phyloP scores from a whole-genome alignment of 352 stramenopile genomes.

The Peronospora farinosa region DNA sequence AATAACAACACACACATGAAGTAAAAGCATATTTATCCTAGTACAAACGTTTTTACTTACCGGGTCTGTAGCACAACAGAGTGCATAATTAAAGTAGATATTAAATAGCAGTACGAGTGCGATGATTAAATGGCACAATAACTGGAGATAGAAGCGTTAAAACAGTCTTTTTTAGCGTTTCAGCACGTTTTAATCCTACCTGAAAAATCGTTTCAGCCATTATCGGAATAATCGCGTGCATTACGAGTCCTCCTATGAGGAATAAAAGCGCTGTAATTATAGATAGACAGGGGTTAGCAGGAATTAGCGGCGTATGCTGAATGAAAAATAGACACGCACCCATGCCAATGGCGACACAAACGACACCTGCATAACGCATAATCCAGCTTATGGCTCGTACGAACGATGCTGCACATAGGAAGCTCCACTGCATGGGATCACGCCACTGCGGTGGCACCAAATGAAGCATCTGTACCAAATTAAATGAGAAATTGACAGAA shows the following conservation, averaged over 20 bases:
- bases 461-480: too few species aligned
- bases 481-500: too few species aligned
- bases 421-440: conserved; percentile 46
- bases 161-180: neutral
- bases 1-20: conserved; percentile 4
- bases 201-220: conserved; percentile 34
- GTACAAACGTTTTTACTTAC: conserved; percentile 9
- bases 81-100: conserved; percentile 72
- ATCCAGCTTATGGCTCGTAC: conserved; percentile 35
- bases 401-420: conserved; percentile 30
- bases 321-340: conserved; percentile 15
- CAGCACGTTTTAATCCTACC: conserved; percentile 17
- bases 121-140: conserved; percentile 28
- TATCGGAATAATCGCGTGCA: conserved; percentile 50
- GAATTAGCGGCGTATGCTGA: neutral
- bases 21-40: neutral
- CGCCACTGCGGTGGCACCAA: conserved; percentile 34
- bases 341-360: conserved; percentile 44
- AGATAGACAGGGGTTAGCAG: neutral
- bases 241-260: conserved; percentile 34
- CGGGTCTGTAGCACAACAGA: conserved; percentile 57
- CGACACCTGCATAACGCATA: conserved; percentile 38
- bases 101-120: conserved; percentile 45
- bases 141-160: conserved; percentile 13
- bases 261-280: conserved; percentile 34